Evolutionary conservation across 768 basidiomycete species (phyloP).

Genomic region (Termitomyces sp.): DNA sequence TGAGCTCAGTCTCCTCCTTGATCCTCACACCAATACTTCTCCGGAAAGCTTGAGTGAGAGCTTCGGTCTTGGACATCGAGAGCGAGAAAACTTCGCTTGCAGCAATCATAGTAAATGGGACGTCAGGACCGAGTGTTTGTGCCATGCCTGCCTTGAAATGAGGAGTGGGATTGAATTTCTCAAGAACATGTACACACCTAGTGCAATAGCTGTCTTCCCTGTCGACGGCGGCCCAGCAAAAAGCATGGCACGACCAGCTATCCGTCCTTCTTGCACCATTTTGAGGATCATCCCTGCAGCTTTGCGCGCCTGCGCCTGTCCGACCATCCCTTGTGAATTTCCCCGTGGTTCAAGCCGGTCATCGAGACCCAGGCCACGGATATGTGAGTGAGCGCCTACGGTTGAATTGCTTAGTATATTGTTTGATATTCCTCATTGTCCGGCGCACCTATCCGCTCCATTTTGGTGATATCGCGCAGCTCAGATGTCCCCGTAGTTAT

Average conservation of each 20-base stretch:
- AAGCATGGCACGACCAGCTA: slow-evolving; percentile 93
- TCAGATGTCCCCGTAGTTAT: slow-evolving; percentile 77
- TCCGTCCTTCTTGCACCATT: slow-evolving; percentile 96
- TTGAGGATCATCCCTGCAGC: slow-evolving; percentile 97
- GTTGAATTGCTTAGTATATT: slow-evolving; percentile 7
- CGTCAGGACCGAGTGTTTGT: slow-evolving; percentile 88
- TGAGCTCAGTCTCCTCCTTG: slow-evolving; percentile 95
- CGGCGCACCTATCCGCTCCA: slow-evolving; percentile 80
- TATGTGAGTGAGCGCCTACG: slow-evolving; percentile 88
- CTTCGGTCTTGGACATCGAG: slow-evolving; percentile 98
- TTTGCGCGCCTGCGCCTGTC: slow-evolving; percentile 92
- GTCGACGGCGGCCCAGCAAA: slow-evolving; percentile 98
- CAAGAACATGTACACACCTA: slow-evolving; percentile 50
- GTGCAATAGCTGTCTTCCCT: slow-evolving; percentile 96
- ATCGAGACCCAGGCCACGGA: slow-evolving; percentile 92
- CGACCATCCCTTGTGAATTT: slow-evolving; percentile 94
- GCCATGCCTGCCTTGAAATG: slow-evolving; percentile 70
- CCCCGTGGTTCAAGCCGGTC: slow-evolving; percentile 85
- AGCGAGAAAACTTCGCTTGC: slow-evolving; percentile 98
- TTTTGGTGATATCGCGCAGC: slow-evolving; percentile 83
- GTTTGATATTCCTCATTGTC: background rate
- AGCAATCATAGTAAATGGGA: slow-evolving; percentile 97
- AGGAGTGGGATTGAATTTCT: background rate
- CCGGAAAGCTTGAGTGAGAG: slow-evolving; percentile 93
- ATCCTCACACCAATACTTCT: slow-evolving; percentile 96